Evolutionary conservation across 805 yeast species (phyloP).

Genomic region (Candida manassasensis): DNA sequence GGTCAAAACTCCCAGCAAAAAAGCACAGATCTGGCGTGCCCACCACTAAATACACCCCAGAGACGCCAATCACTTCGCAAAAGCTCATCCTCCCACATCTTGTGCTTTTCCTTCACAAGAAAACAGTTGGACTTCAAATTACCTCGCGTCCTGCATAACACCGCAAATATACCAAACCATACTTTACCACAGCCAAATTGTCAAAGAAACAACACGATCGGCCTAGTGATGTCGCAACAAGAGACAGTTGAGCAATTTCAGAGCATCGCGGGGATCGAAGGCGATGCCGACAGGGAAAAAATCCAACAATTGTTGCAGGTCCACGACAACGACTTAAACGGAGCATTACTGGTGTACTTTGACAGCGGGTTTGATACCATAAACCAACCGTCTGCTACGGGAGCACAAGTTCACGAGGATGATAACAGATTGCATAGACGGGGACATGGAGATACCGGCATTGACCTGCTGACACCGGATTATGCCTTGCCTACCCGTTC

Average conservation of each 20-base stretch:
- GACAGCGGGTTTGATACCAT: conserved; percentile 41
- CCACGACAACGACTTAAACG: conserved; percentile 58
- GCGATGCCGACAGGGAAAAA: conserved; percentile 33
- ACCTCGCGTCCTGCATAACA: no score
- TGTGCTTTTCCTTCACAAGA: no score
- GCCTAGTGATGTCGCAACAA: conserved; percentile 7
- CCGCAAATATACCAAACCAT: no score
- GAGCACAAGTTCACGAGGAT: conserved; percentile 11
- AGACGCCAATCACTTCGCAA: no score
- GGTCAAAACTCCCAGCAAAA: no score
- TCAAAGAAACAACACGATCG: no score
- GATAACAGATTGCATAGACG: conserved; percentile 19
- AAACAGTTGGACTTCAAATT: no score
- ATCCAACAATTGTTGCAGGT: conserved; percentile 44
- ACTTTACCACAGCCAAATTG: no score
- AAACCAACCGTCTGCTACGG: conserved; percentile 9
- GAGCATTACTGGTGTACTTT: conserved; percentile 56
- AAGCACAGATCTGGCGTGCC: no score
- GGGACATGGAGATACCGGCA: conserved; percentile 3
- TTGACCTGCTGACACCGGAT: conserved; percentile 7
- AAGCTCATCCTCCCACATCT: no score
- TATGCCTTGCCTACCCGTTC: not conserved
- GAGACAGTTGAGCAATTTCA: conserved; percentile 14
- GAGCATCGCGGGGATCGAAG: conserved; percentile 15
- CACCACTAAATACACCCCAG: no score